Percentiles rank a stretch among this genome's conserved stretches.
Evolutionary conservation across 306 rosid genomes (phyloP).

Genomic region (Senna tora): DNA sequence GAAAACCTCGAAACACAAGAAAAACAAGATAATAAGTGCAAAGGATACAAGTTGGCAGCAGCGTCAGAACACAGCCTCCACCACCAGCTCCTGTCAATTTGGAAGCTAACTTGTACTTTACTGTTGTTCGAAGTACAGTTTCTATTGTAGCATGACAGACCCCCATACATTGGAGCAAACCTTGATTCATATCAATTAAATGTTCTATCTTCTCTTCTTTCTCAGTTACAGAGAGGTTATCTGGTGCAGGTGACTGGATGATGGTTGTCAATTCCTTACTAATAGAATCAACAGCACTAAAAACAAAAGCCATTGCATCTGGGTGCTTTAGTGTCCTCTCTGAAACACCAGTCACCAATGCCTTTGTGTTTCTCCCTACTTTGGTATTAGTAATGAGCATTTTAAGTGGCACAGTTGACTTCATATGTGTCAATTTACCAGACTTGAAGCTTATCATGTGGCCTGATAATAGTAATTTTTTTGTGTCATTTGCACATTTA

Average conservation of each 20-base stretch:
- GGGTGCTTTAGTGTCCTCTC: conserved; percentile 79
- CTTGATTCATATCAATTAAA: conserved; percentile 94
- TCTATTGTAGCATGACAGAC: conserved; percentile 85
- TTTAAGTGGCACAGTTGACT: conserved; percentile 60
- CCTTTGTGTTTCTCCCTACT: conserved; percentile 91
- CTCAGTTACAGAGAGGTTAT: conserved; percentile 57
- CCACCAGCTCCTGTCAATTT: conserved; percentile 98
- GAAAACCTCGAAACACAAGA: conserved; percentile 25
- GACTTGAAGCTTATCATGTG: conserved; percentile 85
- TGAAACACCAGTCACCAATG: conserved; percentile 88
- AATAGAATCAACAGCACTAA: conserved; percentile 81
- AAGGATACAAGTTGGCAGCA: conserved; percentile 89
- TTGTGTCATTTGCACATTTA: conserved; percentile 33
- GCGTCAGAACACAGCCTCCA: conserved; percentile 95
- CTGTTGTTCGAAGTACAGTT: conserved; percentile 79
- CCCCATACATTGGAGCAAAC: conserved; percentile 91
- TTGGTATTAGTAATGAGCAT: conserved; percentile 93
- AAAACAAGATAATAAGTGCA: conserved; percentile 31
- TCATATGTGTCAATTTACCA: conserved; percentile 60
- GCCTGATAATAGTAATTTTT: conserved; percentile 65
- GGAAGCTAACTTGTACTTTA: conserved; percentile 79
- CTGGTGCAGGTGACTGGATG: conserved; percentile 62
- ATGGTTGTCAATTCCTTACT: conserved; percentile 69
- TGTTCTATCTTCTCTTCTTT: conserved; percentile 80
- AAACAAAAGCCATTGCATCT: conserved; percentile 75